Percentiles rank a stretch among this genome's conserved stretches.
Evolutionary conservation across 1,139 yeast genomes (phyloP).

Genomic region (Kodamaea derodonti): DNA sequence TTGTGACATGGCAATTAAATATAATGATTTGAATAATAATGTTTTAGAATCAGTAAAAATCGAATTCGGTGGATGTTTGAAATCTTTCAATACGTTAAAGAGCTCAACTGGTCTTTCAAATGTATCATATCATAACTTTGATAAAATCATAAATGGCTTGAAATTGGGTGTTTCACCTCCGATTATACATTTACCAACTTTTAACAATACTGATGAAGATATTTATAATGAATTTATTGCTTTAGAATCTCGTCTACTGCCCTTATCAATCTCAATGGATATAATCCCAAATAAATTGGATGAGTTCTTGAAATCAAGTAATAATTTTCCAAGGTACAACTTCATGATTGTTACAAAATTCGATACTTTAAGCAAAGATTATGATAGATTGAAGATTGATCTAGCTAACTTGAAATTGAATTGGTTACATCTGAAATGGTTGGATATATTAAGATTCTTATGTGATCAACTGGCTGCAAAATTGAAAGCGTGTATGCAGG

Average conservation of each 20-base stretch:
- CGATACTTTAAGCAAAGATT: conserved; percentile 3
- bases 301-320: conserved; percentile 11
- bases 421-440: conserved; percentile 8
- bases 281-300: conserved; percentile 26
- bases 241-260: conserved; percentile 37
- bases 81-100: conserved; percentile 34
- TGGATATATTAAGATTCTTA: conserved; percentile 5
- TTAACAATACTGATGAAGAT: conserved; percentile 25
- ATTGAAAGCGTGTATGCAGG: conserved; percentile 1
- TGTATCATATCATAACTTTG: background rate
- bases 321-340: conserved; percentile 8
- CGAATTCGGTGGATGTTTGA: conserved; percentile 48
- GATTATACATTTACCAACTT: conserved; percentile 38
- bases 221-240: conserved; percentile 28
- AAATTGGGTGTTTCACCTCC: conserved; percentile 38
- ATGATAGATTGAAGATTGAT: conserved; percentile 41
- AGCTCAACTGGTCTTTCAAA: background rate
- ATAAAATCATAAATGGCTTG: conserved; percentile 35
- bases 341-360: conserved; percentile 5
- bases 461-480: conserved; percentile 4
- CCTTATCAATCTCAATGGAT: conserved; percentile 50
- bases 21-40: conserved; percentile 50
- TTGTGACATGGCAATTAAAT: conserved; percentile 54
- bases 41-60: conserved; percentile 49
- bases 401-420: conserved; percentile 5